These are phyloP conservation scores for Coffea canephora DNA, from an alignment of 257 asterid species.

Conservation along the genomic window DNA sequence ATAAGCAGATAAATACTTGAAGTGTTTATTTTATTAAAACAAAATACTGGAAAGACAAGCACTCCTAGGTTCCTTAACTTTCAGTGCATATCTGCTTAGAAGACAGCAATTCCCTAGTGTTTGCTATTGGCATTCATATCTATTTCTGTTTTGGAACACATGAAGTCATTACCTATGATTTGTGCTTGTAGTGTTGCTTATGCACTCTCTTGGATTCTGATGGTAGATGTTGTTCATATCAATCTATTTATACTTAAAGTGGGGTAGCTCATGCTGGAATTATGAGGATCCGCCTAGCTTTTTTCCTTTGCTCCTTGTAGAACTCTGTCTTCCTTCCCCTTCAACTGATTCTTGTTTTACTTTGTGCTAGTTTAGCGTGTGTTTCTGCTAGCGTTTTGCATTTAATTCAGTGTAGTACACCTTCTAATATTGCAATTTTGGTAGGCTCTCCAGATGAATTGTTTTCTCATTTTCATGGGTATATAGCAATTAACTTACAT, in stretches of 20 bases:
- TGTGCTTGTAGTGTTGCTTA: not conserved
- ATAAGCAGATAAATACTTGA: not conserved
- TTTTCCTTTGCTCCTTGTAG: too few species aligned
- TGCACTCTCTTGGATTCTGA: not conserved
- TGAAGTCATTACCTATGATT: not conserved
- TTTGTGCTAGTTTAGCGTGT: not conserved
- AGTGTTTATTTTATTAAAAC: too few species aligned
- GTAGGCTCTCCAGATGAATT: conserved; percentile 1
- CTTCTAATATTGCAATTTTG: not conserved
- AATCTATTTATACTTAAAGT: not conserved
- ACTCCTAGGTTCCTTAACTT: not conserved
- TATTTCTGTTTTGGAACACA: not conserved
- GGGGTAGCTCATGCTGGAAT: not conserved
- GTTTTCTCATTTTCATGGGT: not conserved
- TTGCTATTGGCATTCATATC: not conserved
- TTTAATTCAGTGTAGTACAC: not conserved
- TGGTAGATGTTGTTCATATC: not conserved
- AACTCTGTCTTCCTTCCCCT: too few species aligned
- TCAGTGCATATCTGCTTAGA: not conserved
- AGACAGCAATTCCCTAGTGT: not conserved
- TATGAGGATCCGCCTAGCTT: too few species aligned
- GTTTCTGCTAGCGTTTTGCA: not conserved
- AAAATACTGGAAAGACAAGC: not conserved
- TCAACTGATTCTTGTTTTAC: too few species aligned
- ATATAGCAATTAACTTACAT: conserved; percentile 6